Evolutionary conservation across 768 basidiomycete genomes (phyloP).

Genomic region (Tulasnella sp.): DNA sequence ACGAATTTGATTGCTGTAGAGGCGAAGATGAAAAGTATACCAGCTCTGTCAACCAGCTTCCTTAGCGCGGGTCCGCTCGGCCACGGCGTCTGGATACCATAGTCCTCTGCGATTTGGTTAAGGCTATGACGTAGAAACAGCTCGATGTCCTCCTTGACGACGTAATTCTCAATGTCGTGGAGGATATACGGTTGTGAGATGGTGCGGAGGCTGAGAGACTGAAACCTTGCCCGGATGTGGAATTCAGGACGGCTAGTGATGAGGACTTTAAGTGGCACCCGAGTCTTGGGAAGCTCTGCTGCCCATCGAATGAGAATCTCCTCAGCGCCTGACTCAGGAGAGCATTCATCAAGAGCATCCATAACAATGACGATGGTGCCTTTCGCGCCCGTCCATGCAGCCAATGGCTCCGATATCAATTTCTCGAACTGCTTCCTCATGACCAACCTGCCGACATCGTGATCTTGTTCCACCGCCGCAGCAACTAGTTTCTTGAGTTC

Average conservation of each 20-base stretch:
- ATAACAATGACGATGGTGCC: slow-evolving; percentile 44
- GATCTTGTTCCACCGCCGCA: slow-evolving; percentile 19
- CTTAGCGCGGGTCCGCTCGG: not conserved
- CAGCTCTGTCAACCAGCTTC: not conserved
- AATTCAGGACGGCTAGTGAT: slow-evolving; percentile 44
- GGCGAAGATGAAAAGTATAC: slow-evolving; percentile 14
- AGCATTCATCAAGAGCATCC: slow-evolving; percentile 49
- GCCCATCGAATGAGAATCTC: slow-evolving; percentile 41
- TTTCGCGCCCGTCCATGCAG: not conserved
- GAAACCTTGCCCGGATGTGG: slow-evolving; percentile 38
- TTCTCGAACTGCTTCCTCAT: slow-evolving; percentile 38
- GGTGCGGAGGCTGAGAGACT: too few relatives aligned
- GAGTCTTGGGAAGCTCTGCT: slow-evolving; percentile 37
- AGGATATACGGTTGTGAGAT: not conserved
- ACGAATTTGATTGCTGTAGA: slow-evolving; percentile 1
- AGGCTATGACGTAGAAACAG: slow-evolving; percentile 22
- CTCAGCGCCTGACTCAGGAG: not conserved
- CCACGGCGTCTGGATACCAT: not conserved
- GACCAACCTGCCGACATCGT: slow-evolving; percentile 23
- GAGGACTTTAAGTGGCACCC: slow-evolving; percentile 43
- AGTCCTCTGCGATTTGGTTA: not conserved
- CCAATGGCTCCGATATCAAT: slow-evolving; percentile 37
- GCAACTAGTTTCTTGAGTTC: not conserved
- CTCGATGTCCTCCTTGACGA: slow-evolving; percentile 21
- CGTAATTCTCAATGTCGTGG: slow-evolving; percentile 25